Base-by-base conservation (phyloP, 345 rosid genomes). In the Salix dunnii region DNA sequence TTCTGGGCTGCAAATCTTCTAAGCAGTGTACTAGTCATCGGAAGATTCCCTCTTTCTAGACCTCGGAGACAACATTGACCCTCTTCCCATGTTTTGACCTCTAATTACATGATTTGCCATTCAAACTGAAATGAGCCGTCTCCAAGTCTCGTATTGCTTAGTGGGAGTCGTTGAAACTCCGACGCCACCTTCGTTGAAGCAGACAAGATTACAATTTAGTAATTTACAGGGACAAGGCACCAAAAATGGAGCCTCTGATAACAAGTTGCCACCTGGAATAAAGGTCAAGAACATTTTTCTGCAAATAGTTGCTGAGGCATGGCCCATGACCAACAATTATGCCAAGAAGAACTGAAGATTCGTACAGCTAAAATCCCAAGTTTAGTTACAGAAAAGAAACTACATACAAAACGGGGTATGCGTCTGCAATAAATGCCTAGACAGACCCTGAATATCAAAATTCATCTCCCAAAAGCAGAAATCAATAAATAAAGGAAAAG, bases 371-470 rank as follows among this genome's bases (percentile, higher is more conserved):
- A 27, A 23, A 28, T 7, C 30, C 13, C 16, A 18, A 21, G 3
- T 31, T 18, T 71, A 53, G 43, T 71, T 71, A 71, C 64, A 71
- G 64, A 33, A 74, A 74, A 66, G 65, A 74, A 74, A 14, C 16
- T 23, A 68, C 25, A 40, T 36, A 68, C 48, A 43, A 23, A 68
- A 38, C 9, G 31, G 51, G 71, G 31, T 11, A 7, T 5, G 25
- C 10, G 62, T 55, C 62, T 55, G 4, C 25, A 18, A 7, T 6
- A 53, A 2, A 51, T 51, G 1, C 13, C 11, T 9, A 7, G 1
- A 1, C 6, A 21, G 71, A 21, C 13, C 53, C 68, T 14, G 23
- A 40, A 20, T 2, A 40, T 21, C 58, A 38, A 77, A 63, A 76
- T 25, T 77, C 70, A 64, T 14, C 71, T 71, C 46, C 28, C 6